Percentiles rank a stretch among this genome's conserved stretches.
Conservation (phyloP, 805 yeast species). For the Suhomyces sp. region DNA sequence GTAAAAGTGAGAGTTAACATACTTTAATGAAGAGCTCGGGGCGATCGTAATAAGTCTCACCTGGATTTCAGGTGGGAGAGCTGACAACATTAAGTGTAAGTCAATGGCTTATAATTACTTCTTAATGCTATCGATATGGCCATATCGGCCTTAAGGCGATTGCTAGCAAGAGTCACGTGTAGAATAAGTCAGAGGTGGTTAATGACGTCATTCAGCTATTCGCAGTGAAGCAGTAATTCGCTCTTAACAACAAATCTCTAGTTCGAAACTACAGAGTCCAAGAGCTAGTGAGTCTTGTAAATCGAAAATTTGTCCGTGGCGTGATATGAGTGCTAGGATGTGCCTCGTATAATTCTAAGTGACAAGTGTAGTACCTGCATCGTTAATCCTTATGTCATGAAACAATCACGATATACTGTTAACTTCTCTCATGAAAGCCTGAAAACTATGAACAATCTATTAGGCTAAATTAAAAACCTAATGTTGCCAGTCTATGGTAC, state of each 20-base stretch:
- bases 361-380: background rate
- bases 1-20: conserved; percentile 44
- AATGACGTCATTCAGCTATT: background rate
- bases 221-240: background rate
- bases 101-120: background rate
- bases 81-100: conserved; percentile 6
- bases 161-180: background rate
- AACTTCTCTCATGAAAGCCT: background rate
- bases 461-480: background rate
- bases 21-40: conserved; percentile 34
- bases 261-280: background rate
- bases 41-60: conserved; percentile 28
- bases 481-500: background rate
- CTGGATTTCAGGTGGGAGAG: conserved; percentile 46
- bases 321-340: background rate
- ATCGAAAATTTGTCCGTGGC: background rate
- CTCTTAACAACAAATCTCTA: background rate
- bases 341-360: background rate
- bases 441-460: background rate
- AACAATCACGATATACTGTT: background rate
- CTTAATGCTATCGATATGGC: background rate
- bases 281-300: background rate
- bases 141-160: background rate
- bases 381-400: background rate
- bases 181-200: background rate